Evolutionary conservation across 306 rosid species (phyloP), one percentile per base, ranked within the genome.

Genomic region (Prinsepia uniflora): DNA sequence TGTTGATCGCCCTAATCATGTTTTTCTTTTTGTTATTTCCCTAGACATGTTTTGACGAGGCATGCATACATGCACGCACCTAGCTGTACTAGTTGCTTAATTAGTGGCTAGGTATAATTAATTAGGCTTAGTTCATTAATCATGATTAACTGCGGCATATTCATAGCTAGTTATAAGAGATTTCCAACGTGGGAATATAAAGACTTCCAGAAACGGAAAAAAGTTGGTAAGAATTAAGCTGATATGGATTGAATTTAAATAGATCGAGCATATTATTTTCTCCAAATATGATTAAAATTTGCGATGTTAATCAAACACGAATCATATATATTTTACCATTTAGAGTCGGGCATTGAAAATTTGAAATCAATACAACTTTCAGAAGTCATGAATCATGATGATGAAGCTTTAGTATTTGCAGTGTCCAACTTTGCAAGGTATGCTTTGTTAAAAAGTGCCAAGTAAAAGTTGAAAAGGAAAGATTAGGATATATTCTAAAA

Each of bases 401-500:
- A 30, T 13, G 36, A 3, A 56, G 53, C 30, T 11, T 30, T 20
- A 45, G 59, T 39, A 10, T 43, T 30, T 50, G 75, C 40, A 81
- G 81, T 81, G 81, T 81, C 78, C 75, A 72, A 72, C 76, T 72
- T 81, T 68, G 65, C 72, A 13, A 75, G 70, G 58, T 54, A 67
- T 61, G 24, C 13, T 46, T 19, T 11, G 42, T 62, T 41, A 40
- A 63, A 64, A 48, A 42, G 24, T 20, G 56, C 12, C 7, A 15
- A 60, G 36, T 40, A 49, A 40, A 42, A 36, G 40, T 67, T n/a
- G 36, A 36, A 63, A 41, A 50, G 15, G 22, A 68, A 67, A 50
- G 6, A 39, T 39, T n/a, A 6, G n/a, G 34, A 50, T 2, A 3
- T 3, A 30, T 24, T 24, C 36, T 30, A 8, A 15, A 24, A 24